Conservation (phyloP, 441 rosid genomes). For the Eugenia klotzschiana region DNA sequence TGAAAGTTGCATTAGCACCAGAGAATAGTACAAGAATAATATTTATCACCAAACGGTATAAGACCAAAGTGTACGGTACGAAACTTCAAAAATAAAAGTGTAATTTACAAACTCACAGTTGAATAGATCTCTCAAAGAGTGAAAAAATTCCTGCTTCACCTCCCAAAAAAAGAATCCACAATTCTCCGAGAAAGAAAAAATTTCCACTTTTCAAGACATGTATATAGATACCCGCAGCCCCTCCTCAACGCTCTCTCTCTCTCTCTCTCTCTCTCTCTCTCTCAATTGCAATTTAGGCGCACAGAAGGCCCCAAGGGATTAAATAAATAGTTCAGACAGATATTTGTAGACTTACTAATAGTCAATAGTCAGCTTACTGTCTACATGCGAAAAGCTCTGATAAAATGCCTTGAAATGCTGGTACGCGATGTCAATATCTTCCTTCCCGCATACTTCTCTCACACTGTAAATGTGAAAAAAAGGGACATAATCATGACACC, state of each 20-base stretch:
- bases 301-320: neutral
- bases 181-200: neutral
- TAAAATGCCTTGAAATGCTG: slow-evolving; percentile 87
- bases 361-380: slow-evolving; percentile 55
- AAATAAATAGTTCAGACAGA: neutral
- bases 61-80: neutral
- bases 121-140: neutral
- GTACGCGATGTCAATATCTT: slow-evolving; percentile 73
- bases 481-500: neutral
- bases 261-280: neutral
- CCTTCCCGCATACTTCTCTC: slow-evolving; percentile 77
- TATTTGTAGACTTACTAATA: neutral
- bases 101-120: too few species aligned
- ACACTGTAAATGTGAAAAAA: slow-evolving; percentile 38
- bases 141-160: neutral
- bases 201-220: neutral
- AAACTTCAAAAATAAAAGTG: neutral
- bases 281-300: neutral
- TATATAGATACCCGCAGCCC: neutral
- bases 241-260: neutral
- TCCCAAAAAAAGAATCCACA: too few species aligned
- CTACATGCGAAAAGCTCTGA: slow-evolving; percentile 53
- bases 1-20: too few species aligned
- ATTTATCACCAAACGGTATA: neutral
- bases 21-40: too few species aligned